These are phyloP conservation scores for Yamadazyma songkhlaensis DNA, from an alignment of 1,139 yeast species.

Conservation along the genomic window DNA sequence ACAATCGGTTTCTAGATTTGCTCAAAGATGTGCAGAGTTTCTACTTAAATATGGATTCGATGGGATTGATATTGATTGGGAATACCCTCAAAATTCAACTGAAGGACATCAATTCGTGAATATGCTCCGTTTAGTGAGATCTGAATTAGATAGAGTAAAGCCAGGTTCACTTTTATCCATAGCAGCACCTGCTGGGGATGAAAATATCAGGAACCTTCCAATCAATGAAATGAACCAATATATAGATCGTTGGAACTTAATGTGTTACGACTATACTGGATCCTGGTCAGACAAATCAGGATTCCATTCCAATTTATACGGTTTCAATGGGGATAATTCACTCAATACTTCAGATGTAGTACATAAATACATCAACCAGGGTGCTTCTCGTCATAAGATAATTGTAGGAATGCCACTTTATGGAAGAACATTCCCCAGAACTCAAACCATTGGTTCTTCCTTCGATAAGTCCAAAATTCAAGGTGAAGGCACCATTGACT, in stretches of 20 bases:
- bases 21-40: conserved; percentile 44
- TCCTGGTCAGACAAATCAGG: conserved; percentile 65
- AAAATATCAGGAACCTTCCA: conserved; percentile 40
- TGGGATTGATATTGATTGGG: conserved; percentile 96
- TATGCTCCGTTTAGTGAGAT: conserved; percentile 44
- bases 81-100: conserved; percentile 56
- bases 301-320: conserved; percentile 70
- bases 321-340: conserved; percentile 37
- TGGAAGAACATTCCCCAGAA: conserved; percentile 63
- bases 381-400: conserved; percentile 51
- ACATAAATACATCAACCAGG: conserved; percentile 34
- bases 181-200: conserved; percentile 73
- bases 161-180: conserved; percentile 48
- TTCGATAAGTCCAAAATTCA: conserved; percentile 32
- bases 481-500: conserved; percentile 51
- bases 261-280: conserved; percentile 89
- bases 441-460: conserved; percentile 34
- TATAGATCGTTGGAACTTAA: conserved; percentile 74
- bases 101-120: conserved; percentile 48
- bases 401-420: conserved; percentile 86
- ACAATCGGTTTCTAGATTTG: conserved; percentile 44
- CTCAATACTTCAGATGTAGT: conserved; percentile 53
- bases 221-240: conserved; percentile 53
- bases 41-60: conserved; percentile 67
- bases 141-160: conserved; percentile 28